phyloP scores from a whole-genome alignment of 2,329 filamentous ascomycete genomes.

The Venturia asperata region DNA sequence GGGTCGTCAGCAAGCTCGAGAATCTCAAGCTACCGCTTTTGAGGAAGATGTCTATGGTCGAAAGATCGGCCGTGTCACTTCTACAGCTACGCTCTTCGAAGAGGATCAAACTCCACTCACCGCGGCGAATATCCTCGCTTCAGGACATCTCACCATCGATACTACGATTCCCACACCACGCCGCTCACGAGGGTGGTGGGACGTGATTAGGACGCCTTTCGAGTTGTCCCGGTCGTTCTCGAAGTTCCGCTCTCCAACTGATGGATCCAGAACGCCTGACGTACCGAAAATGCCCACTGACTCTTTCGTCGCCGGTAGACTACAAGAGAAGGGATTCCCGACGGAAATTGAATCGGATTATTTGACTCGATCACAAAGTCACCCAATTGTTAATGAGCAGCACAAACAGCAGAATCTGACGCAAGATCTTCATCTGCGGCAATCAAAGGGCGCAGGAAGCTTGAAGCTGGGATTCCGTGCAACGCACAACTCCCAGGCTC shows the following conservation, averaged over 20 bases:
- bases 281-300: conserved; percentile 13
- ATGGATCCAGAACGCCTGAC: conserved; percentile 12
- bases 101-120: conserved; percentile 49
- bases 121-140: not conserved
- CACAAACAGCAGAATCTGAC: not conserved
- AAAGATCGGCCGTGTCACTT: conserved; percentile 40
- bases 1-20: conserved; percentile 1
- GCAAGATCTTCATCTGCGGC: not conserved
- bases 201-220: conserved; percentile 67
- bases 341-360: not conserved
- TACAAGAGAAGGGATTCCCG: not conserved
- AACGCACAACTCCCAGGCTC: conserved; percentile 19
- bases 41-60: conserved; percentile 41
- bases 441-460: not conserved
- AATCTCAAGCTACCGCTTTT: conserved; percentile 31
- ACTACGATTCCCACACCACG: conserved; percentile 41
- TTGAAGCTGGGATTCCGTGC: not conserved
- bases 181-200: conserved; percentile 68
- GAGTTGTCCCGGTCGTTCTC: conserved; percentile 32
- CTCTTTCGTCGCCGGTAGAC: conserved; percentile 5
- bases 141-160: conserved; percentile 27
- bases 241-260: conserved; percentile 23
- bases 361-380: conserved; percentile 9
- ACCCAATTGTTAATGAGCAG: not conserved
- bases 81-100: conserved; percentile 62